These are phyloP conservation scores for Epichloe typhina DNA, from an alignment of 2,329 filamentous ascomycete species.

Conservation along the genomic window DNA sequence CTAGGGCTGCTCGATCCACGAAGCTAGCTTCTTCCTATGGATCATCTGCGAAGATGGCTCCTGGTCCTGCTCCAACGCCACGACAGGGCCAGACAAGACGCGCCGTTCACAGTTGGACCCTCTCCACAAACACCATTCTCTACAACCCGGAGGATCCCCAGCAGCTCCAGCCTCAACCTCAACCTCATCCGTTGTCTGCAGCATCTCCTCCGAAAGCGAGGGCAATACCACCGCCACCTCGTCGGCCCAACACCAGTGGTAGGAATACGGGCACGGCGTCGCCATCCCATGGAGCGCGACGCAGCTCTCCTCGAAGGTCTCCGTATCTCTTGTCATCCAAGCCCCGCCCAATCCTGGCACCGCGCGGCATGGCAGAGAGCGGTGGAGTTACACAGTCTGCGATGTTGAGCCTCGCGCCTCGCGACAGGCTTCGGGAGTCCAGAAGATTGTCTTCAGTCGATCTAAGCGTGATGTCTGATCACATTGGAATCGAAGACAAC, in stretches of 20 bases:
- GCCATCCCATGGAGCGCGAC: slow-evolving; percentile 22
- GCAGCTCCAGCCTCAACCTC: slow-evolving; percentile 16
- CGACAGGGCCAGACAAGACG: slow-evolving; percentile 22
- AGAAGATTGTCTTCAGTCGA: slow-evolving; percentile 51
- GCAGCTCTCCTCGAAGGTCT: slow-evolving; percentile 33
- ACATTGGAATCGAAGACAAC: slow-evolving; percentile 44
- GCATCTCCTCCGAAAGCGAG: slow-evolving; percentile 25
- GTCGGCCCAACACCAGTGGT: slow-evolving; percentile 26
- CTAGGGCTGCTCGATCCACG: slow-evolving; percentile 29
- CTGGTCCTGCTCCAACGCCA: slow-evolving; percentile 19
- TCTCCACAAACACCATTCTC: slow-evolving; percentile 72
- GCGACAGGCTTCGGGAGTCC: slow-evolving; percentile 23
- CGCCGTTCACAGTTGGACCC: slow-evolving; percentile 52
- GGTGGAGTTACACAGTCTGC: slow-evolving; percentile 27
- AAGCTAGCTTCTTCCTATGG: slow-evolving; percentile 22
- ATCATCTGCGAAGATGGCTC: slow-evolving; percentile 15
- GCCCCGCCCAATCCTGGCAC: slow-evolving; percentile 43
- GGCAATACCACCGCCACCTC: slow-evolving; percentile 9
- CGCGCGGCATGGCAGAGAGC: slow-evolving; percentile 22
- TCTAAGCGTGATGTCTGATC: slow-evolving; percentile 62
- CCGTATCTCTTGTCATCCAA: slow-evolving; percentile 32
- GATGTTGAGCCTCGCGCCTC: slow-evolving; percentile 37
- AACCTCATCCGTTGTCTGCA: slow-evolving; percentile 27
- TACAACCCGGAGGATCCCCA: slow-evolving; percentile 54
- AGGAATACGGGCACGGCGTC: slow-evolving; percentile 16